Evolutionary conservation across 106 monocot genomes (phyloP).

Genomic region (Acanthochlamys bracteata): DNA sequence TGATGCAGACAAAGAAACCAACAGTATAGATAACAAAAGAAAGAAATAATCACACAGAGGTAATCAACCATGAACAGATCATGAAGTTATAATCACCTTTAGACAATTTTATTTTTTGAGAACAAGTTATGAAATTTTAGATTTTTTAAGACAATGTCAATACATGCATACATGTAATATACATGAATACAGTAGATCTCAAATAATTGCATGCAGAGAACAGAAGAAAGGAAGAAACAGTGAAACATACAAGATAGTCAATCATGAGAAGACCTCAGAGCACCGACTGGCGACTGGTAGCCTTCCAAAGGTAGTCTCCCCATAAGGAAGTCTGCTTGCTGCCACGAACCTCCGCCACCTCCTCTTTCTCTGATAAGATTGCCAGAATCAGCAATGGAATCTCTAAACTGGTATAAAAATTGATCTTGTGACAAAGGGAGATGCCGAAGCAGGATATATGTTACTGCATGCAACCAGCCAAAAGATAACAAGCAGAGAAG

Average conservation of each 20-base stretch:
- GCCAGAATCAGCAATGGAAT: constrained; percentile 31
- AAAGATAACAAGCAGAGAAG: no score
- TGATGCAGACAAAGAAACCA: no score
- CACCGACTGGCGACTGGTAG: constrained; percentile 28
- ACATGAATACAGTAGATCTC: background rate
- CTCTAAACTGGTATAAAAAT: constrained; percentile 17
- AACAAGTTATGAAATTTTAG: no score
- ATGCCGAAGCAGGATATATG: no score
- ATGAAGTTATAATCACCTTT: no score
- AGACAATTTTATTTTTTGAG: no score
- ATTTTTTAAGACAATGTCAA: no score
- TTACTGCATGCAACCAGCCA: no score
- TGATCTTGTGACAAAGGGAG: background rate
- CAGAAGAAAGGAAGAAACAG: background rate
- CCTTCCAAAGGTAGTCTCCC: constrained; percentile 9
- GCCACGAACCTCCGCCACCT: background rate
- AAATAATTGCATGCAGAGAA: no score
- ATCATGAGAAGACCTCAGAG: constrained; percentile 34
- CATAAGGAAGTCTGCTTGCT: constrained; percentile 16
- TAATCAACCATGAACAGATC: no score
- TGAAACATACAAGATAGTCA: constrained; percentile 11
- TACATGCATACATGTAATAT: background rate
- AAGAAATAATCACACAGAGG: no score
- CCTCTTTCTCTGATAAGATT: constrained; percentile 11
- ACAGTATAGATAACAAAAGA: no score